Conservation (phyloP, 1,284 basidiomycete species). For the Boletus sp. region DNA sequence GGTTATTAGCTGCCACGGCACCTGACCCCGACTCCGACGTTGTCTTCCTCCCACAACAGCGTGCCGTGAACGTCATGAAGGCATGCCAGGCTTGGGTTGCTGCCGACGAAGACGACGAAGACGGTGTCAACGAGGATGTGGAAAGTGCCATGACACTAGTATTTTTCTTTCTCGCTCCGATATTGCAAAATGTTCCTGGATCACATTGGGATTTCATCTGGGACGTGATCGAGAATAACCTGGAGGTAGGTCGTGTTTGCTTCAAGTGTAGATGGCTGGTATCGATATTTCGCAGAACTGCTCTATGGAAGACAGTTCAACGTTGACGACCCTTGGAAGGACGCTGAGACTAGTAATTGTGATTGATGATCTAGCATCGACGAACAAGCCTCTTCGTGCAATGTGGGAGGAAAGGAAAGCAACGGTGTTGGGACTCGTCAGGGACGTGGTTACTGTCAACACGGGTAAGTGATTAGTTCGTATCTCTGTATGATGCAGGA, state of each 20-base stretch:
- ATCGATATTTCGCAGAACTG: constrained; percentile 43
- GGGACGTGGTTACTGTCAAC: constrained; percentile 49
- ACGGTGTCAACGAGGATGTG: constrained; percentile 55
- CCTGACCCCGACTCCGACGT: constrained; percentile 77
- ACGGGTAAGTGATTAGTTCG: constrained; percentile 41
- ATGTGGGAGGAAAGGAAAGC: constrained; percentile 63
- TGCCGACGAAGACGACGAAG: constrained; percentile 58
- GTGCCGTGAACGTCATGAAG: constrained; percentile 89
- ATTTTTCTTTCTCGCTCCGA: constrained; percentile 77
- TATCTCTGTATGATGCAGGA: not conserved
- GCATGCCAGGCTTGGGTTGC: constrained; percentile 82
- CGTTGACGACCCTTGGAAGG: constrained; percentile 62
- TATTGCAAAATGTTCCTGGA: constrained; percentile 85
- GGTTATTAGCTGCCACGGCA: constrained; percentile 71
- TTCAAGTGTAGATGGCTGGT: not conserved
- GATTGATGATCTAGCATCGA: constrained; percentile 66
- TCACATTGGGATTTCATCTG: constrained; percentile 92
- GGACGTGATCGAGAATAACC: constrained; percentile 83
- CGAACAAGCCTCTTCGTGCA: constrained; percentile 72
- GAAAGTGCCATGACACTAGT: constrained; percentile 75
- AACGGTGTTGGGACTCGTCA: constrained; percentile 52
- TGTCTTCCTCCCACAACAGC: constrained; percentile 82
- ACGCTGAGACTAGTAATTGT: constrained; percentile 67
- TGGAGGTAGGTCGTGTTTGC: constrained; percentile 61
- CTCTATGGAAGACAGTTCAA: constrained; percentile 55